Evolutionary conservation across 306 rosid genomes (phyloP).

Genomic region (Prunus armeniaca): DNA sequence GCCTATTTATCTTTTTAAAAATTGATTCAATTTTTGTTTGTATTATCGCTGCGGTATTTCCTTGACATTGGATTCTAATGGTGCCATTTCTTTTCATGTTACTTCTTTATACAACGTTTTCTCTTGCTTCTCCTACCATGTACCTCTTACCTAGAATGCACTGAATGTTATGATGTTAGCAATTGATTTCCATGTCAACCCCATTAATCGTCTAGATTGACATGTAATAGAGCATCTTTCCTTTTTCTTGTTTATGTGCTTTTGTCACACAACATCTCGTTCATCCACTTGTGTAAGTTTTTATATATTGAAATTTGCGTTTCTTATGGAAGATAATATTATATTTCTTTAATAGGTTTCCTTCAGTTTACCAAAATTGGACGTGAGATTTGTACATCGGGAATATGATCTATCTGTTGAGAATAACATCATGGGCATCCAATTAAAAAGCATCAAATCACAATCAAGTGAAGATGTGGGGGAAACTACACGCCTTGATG

Average conservation of each 20-base stretch:
- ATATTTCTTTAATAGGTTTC: constrained; percentile 59
- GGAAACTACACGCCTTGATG: constrained; percentile 87
- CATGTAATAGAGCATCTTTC: not conserved
- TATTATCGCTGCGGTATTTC: constrained; percentile 22
- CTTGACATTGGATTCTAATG: not conserved
- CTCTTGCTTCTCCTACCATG: constrained; percentile 6
- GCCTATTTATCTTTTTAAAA: not conserved
- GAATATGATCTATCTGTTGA: constrained; percentile 63
- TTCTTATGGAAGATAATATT: not conserved
- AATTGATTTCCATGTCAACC: not conserved
- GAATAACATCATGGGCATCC: constrained; percentile 92
- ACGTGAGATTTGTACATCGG: constrained; percentile 71
- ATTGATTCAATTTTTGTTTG: not conserved
- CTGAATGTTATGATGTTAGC: not conserved
- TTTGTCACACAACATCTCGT: not conserved
- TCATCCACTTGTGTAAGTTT: not conserved
- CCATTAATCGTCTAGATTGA: not conserved
- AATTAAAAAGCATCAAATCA: constrained; percentile 71
- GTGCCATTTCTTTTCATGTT: not conserved
- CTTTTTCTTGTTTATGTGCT: constrained; percentile 13
- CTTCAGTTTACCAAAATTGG: constrained; percentile 86
- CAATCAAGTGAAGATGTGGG: constrained; percentile 76
- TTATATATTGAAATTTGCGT: not conserved
- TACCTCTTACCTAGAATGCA: not conserved
- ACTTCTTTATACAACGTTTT: not conserved